A percentile compares a stretch with the other conserved stretches of the same genome.
phyloP scores from a whole-genome alignment of 1,284 basidiomycete genomes.

The Polyporus tsugae region DNA sequence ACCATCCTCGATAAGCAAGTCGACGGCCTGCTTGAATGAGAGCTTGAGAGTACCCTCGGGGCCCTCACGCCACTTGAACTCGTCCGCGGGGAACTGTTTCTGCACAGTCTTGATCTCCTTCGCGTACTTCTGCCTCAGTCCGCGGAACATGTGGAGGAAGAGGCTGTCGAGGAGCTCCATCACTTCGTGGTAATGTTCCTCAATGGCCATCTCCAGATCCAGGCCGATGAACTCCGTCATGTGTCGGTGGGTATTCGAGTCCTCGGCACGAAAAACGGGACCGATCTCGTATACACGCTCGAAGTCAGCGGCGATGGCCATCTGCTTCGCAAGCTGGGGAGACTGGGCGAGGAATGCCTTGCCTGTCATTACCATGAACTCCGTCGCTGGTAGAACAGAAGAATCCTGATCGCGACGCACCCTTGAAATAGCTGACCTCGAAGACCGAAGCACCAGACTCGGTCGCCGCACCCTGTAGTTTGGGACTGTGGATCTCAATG shows the following conservation, averaged over 20 bases:
- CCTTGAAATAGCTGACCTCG: conserved; percentile 98
- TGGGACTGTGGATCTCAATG: conserved; percentile 97
- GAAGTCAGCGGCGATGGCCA: conserved; percentile 99
- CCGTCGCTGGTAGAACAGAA: neutral
- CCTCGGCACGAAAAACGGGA: conserved; percentile 97
- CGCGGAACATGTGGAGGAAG: conserved; percentile 86
- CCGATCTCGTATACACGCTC: conserved; percentile 98
- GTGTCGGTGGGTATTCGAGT: conserved; percentile 97
- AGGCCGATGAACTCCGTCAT: conserved; percentile 99
- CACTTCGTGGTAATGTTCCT: conserved; percentile 98
- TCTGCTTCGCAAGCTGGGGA: conserved; percentile 98
- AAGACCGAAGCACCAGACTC: conserved; percentile 98
- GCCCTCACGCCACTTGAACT: conserved; percentile 88
- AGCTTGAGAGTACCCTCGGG: conserved; percentile 84
- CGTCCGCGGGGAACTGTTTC: conserved; percentile 91
- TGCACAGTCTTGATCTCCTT: conserved; percentile 86
- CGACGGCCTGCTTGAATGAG: conserved; percentile 88
- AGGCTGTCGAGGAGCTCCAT: conserved; percentile 88
- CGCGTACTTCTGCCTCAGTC: conserved; percentile 79
- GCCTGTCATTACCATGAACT: conserved; percentile 51
- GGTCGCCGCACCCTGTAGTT: conserved; percentile 96
- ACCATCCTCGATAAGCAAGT: conserved; percentile 86
- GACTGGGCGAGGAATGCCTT: conserved; percentile 95
- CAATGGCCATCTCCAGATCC: conserved; percentile 98
- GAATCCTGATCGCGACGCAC: conserved; percentile 47